Evolutionary conservation across 2,329 filamentous ascomycete species (phyloP).

Genomic region (Colletotrichum tanaceti): DNA sequence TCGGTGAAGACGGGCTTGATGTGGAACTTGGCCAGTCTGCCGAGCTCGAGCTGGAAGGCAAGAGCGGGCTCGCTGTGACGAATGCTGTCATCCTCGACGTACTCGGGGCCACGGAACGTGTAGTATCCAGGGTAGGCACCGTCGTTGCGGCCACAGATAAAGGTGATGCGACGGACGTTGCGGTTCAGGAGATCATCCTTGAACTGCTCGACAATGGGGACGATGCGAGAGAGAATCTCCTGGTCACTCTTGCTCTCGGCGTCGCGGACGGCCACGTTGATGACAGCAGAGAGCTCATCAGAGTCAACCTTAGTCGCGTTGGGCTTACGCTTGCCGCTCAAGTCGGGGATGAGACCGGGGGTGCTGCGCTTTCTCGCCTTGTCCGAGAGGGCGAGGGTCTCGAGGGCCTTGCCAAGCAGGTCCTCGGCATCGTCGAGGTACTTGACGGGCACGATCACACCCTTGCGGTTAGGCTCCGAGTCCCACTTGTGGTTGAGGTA

Average conservation of each 20-base stretch:
- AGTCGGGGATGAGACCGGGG: slow-evolving; percentile 74
- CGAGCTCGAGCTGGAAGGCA: slow-evolving; percentile 98
- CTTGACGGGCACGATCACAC: slow-evolving; percentile 92
- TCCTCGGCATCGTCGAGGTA: slow-evolving; percentile 97
- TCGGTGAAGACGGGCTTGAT: slow-evolving; percentile 99
- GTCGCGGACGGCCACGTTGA: slow-evolving; percentile 92
- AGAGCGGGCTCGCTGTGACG: slow-evolving; percentile 96
- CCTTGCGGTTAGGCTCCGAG: slow-evolving; percentile 85
- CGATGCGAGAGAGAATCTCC: slow-evolving; percentile 81
- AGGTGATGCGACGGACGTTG: slow-evolving; percentile 89
- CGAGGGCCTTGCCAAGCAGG: slow-evolving; percentile 82
- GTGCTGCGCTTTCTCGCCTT: slow-evolving; percentile 67
- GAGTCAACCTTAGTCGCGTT: slow-evolving; percentile 66
- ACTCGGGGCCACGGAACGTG: slow-evolving; percentile 94
- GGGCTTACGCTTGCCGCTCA: slow-evolving; percentile 78
- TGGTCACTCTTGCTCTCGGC: slow-evolving; percentile 85
- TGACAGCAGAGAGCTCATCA: slow-evolving; percentile 89
- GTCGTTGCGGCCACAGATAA: slow-evolving; percentile 95
- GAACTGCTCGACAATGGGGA: slow-evolving; percentile 79
- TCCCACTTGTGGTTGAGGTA: slow-evolving; percentile 81
- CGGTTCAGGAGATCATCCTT: slow-evolving; percentile 86
- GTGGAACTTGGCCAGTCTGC: slow-evolving; percentile 93
- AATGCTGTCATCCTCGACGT: slow-evolving; percentile 92
- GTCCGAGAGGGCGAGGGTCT: slow-evolving; percentile 75
- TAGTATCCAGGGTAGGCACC: slow-evolving; percentile 97